Percentiles rank a stretch among this genome's conserved stretches.
These are phyloP conservation scores for Pezicula rhizophila DNA, from an alignment of 2,329 filamentous ascomycete species.

Conservation along the genomic window DNA sequence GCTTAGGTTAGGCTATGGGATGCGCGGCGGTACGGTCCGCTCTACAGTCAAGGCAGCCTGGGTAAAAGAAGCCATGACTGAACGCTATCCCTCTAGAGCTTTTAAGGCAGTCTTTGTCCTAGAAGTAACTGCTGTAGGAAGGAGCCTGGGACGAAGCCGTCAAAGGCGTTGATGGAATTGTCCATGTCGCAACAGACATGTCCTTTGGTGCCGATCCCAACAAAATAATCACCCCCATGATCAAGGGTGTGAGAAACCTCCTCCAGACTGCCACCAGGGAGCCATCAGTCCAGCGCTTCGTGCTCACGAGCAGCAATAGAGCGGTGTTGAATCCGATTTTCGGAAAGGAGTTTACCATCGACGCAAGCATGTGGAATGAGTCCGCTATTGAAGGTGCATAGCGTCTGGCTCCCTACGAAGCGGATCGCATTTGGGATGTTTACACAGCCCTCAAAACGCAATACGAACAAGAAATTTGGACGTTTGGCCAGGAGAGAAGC, in stretches of 20 bases:
- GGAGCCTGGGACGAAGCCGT: conserved; percentile 23
- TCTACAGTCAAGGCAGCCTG: conserved; percentile 27
- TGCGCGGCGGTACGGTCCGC: conserved; percentile 40
- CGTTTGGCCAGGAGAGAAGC: conserved; percentile 25
- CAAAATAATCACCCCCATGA: conserved; percentile 30
- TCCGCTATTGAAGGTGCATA: conserved; percentile 26
- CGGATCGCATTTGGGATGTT: conserved; percentile 18
- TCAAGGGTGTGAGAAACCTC: conserved; percentile 24
- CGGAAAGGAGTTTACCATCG: conserved; percentile 15
- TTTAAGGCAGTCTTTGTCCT: conserved; percentile 30
- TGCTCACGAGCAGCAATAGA: conserved; percentile 28
- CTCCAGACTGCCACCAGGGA: conserved; percentile 31
- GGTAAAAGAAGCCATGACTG: conserved; percentile 24
- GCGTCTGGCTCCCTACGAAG: conserved; percentile 26
- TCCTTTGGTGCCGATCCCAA: conserved; percentile 31
- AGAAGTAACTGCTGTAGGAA: conserved; percentile 25
- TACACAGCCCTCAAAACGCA: conserved; percentile 33
- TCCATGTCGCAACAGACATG: conserved; percentile 33
- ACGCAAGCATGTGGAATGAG: conserved; percentile 28
- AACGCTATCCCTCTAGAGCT: conserved; percentile 27
- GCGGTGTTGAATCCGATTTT: neutral
- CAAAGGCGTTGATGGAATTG: conserved; percentile 27
- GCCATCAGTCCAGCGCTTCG: conserved; percentile 31
- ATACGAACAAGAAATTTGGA: conserved; percentile 30
- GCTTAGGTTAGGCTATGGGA: conserved; percentile 33